phyloP scores from a whole-genome alignment of 352 stramenopile genomes.

The Phytophthora capsici region DNA sequence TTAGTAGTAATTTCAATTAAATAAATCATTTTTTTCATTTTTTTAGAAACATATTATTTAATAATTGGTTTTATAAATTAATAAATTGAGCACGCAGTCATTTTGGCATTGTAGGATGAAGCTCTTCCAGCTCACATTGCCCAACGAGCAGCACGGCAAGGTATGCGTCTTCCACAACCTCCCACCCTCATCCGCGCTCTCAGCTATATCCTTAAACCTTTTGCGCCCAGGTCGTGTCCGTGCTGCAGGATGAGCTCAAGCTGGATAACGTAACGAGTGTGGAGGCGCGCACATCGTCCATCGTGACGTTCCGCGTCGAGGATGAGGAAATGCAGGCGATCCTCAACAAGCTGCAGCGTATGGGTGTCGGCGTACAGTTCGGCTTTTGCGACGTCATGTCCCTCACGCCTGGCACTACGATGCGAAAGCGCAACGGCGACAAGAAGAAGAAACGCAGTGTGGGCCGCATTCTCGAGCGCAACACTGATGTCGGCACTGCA shows the following conservation, averaged over 20 bases:
- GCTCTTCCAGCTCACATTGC: slow-evolving; percentile 89
- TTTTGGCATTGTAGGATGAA: slow-evolving; percentile 56
- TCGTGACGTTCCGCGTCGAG: slow-evolving; percentile 87
- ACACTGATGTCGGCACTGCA: slow-evolving; percentile 80
- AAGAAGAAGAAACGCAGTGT: slow-evolving; percentile 70
- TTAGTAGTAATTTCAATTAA: no score
- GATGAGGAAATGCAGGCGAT: slow-evolving; percentile 87
- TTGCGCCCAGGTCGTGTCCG: slow-evolving; percentile 81
- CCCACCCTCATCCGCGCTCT: background rate
- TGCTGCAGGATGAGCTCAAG: slow-evolving; percentile 84
- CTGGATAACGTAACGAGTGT: slow-evolving; percentile 87
- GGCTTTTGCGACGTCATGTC: slow-evolving; percentile 91
- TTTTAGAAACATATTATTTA: no score
- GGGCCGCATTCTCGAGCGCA: slow-evolving; percentile 75
- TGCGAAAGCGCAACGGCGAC: slow-evolving; percentile 55
- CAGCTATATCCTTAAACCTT: background rate
- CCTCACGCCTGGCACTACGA: slow-evolving; percentile 82
- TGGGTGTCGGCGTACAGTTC: slow-evolving; percentile 86
- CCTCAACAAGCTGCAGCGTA: slow-evolving; percentile 80
- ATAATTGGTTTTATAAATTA: no score
- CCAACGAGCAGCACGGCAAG: slow-evolving; percentile 84
- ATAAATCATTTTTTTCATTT: no score
- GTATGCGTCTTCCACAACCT: slow-evolving; percentile 16
- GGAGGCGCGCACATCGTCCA: slow-evolving; percentile 84
- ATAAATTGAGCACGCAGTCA: background rate